Evolutionary conservation across 225 moss, liverwort and hornwort genomes (phyloP).

Genomic region (Ulota crispa): DNA sequence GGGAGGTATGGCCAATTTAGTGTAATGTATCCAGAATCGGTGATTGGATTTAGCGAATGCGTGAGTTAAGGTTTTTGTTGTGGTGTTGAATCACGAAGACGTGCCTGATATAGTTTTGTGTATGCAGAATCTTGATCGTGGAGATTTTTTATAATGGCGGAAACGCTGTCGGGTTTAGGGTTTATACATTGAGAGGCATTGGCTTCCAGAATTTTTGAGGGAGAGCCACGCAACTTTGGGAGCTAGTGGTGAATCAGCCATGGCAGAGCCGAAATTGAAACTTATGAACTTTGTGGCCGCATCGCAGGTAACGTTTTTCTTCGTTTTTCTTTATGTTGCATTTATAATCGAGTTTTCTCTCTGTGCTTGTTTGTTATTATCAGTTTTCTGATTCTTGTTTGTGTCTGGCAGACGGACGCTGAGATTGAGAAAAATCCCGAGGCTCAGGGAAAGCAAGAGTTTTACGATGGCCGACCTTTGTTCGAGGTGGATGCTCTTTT

Average conservation of each 20-base stretch:
- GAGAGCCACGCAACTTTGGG: constrained; percentile 6
- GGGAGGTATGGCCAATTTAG: neutral
- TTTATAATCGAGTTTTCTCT: neutral
- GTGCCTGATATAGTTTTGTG: neutral
- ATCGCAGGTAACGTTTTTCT: constrained; percentile 39
- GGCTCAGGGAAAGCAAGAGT: constrained; percentile 30
- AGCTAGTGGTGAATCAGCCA: constrained; percentile 19
- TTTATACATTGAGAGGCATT: constrained; percentile 13
- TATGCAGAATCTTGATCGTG: neutral
- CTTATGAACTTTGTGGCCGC: constrained; percentile 66
- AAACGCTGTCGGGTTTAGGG: neutral
- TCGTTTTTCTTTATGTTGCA: neutral
- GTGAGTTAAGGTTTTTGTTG: neutral
- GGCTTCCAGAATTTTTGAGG: neutral
- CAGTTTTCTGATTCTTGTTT: neutral
- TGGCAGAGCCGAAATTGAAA: constrained; percentile 65
- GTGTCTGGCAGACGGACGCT: constrained; percentile 44
- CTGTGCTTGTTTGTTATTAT: neutral
- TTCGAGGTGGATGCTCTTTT: constrained; percentile 36
- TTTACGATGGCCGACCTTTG: constrained; percentile 48
- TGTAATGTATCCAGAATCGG: neutral
- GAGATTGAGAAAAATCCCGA: constrained; percentile 34
- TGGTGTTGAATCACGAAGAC: neutral
- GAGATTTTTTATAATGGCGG: neutral
- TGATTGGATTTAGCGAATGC: neutral